Percentiles rank a stretch among this genome's conserved stretches.
Evolutionary conservation across 768 basidiomycete species (phyloP).

Genomic region (Candolleomyces efflorescens): DNA sequence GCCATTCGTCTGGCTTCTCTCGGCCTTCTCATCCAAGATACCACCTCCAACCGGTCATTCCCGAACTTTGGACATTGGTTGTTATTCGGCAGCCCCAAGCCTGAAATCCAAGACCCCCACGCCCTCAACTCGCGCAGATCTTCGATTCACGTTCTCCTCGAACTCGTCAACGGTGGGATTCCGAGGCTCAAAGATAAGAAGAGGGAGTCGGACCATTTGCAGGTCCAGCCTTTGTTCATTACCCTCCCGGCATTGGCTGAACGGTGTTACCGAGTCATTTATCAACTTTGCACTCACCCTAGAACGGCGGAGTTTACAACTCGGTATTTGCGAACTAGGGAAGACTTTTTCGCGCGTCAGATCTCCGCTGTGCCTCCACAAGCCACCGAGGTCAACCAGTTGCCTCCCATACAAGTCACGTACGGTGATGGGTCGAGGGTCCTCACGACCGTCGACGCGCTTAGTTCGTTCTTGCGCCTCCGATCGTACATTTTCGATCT

Average conservation of each 20-base stretch:
- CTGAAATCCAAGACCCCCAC: slow-evolving; percentile 73
- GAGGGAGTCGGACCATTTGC: slow-evolving; percentile 21
- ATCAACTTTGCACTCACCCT: slow-evolving; percentile 85
- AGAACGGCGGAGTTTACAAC: slow-evolving; percentile 77
- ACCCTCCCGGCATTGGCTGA: slow-evolving; percentile 78
- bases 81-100: slow-evolving; percentile 63
- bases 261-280: slow-evolving; percentile 75
- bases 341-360: slow-evolving; percentile 88
- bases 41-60: slow-evolving; percentile 52
- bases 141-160: slow-evolving; percentile 78
- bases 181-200: slow-evolving; percentile 49
- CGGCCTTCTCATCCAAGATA: slow-evolving; percentile 77
- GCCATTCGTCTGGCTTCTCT: slow-evolving; percentile 74
- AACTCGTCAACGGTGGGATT: slow-evolving; percentile 69
- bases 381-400: slow-evolving; percentile 45
- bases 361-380: slow-evolving; percentile 71
- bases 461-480: slow-evolving; percentile 75
- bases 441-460: slow-evolving; percentile 58
- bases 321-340: slow-evolving; percentile 81
- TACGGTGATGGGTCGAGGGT: slow-evolving; percentile 72
- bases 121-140: slow-evolving; percentile 67
- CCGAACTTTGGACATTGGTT: slow-evolving; percentile 89
- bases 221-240: slow-evolving; percentile 51
- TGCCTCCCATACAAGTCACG: slow-evolving; percentile 54
- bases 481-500: slow-evolving; percentile 85